Base-by-base conservation (phyloP, 257 asterid genomes). In the Fraxinus excelsior region DNA sequence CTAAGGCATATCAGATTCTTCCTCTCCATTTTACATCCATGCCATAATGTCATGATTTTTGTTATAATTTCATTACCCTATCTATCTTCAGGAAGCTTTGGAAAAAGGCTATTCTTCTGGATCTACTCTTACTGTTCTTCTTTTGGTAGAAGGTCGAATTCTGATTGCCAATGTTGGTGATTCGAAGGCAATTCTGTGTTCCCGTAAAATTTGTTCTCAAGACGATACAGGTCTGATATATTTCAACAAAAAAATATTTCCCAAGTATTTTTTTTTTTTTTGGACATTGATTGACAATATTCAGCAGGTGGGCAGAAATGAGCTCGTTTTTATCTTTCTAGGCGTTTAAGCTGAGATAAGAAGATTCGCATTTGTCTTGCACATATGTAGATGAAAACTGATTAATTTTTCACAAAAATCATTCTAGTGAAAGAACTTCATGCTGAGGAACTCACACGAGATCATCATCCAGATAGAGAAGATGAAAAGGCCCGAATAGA, bases 111-210 rank as follows among this genome's bases (percentile, higher is more conserved):
- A 84, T 73, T 10, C 75, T 40, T 82, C 97, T 0, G 98, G 97
- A 78, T 87, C 93, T 53, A 93, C 96, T 19, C 90, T 80, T 44
- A 82, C 85, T 31, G 74, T 90, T 70, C 87, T 74, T 82, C 83
- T 93, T 76, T 49, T 89, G 85, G 78, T 87, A 74, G 70, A 85
- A 38, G 87, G 81, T 34, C 87, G 83, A 76, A 58, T 85, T 82
- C 86, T 90, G 31, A 87, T 88, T 25, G 94, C 88, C 38, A 84
- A 81, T 21, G 80, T 91, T 32, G 96, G 98, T 8, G 97, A 93
- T 80, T 93, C 98, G 7, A 91, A 90, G 85, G 93, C 97, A 37
- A 72, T 91, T 69, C 32, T 91, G 46, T 93, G 96, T 85, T 86
- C 91, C 29, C 77, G 49, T 19, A 76, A 23, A 82, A 72, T 29